These are phyloP conservation scores for Hydrangea macrophylla DNA, from an alignment of 148 eudicot species.

Conservation along the genomic window DNA sequence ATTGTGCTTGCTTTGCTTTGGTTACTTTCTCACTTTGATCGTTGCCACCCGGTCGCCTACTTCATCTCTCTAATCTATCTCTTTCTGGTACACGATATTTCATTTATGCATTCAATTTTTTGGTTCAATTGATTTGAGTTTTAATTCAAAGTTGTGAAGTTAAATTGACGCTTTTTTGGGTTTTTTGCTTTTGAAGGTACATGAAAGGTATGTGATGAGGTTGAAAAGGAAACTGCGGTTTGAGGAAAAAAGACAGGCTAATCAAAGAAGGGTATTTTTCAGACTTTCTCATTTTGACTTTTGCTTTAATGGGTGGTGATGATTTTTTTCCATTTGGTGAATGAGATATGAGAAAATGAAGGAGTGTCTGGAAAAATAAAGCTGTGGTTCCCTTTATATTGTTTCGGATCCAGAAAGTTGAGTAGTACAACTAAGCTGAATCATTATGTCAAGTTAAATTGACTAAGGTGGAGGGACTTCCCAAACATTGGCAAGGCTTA, in stretches of 20 bases:
- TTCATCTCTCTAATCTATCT: constrained; percentile 52
- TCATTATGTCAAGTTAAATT: neutral
- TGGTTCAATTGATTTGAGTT: neutral
- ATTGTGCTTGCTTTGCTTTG: constrained; percentile 51
- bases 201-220: constrained; percentile 57
- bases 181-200: constrained; percentile 45
- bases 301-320: neutral
- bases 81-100: constrained; percentile 40
- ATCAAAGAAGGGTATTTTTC: constrained; percentile 64
- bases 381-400: neutral
- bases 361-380: neutral
- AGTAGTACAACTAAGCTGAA: neutral
- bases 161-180: neutral
- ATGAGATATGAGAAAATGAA: neutral
- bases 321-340: neutral
- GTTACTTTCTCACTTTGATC: constrained; percentile 47
- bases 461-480: neutral
- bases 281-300: neutral
- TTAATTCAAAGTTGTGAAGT: neutral
- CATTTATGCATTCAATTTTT: neutral
- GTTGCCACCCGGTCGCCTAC: constrained; percentile 43
- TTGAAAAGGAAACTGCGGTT: constrained; percentile 61
- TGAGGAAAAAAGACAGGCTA: constrained; percentile 65
- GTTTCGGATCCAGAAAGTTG: neutral
- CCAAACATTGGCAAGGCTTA: neutral